Base-by-base conservation (phyloP, 2,329 filamentous ascomycete genomes). In the Hirsutella thompsonii region DNA sequence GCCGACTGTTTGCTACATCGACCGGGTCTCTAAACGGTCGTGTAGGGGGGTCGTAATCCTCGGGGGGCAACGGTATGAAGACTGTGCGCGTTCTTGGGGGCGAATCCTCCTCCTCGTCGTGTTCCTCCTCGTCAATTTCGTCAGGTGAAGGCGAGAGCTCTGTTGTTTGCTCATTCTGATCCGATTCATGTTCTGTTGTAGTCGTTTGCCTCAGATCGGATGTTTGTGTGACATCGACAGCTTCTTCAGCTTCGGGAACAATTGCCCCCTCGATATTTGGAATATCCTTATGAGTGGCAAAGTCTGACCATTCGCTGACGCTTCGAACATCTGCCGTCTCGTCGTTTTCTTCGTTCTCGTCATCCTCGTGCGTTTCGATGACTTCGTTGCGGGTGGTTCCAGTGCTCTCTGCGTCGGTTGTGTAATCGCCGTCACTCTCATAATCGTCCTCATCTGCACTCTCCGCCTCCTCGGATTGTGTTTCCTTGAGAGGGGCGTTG, bases 281-380 rank as follows among this genome's bases (percentile, higher is more conserved):
- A 20, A 85, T 67, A 55, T 89, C 79, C 52, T 81, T 85, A 51
- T 71, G 79, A 19, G 79, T 74, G 2, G 82, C 83, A 55, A 92
- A 94, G 36, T 93, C 87, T 1, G 88, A 93, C 88, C 88, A 95
- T 55, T 84, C 86, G 54, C 82, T 87, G 39, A 80, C 70, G 54
- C 76, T 82, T 54, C 73, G 79, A 16, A 63, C 73, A 49, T 80
- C 75, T 21, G 67, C 66, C 21, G 57, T 67, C 46, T 81, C 78
- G 23, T 66, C 64, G 11, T 59, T 60, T 46, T 81, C 78, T 21
- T 66, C 64, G 11, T 59, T 60, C 41, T 61, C 68, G 39, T 66
- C 64, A 11, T 59, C 60, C 10, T 57, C 62, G 4, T 61, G 60
- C 30, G 60, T 68, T 41, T 61, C 68, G 39, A 53, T 59, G 40